Percentiles rank a stretch among this genome's conserved stretches.
phyloP scores from a whole-genome alignment of 805 yeast genomes.

The Candida nitratophila region DNA sequence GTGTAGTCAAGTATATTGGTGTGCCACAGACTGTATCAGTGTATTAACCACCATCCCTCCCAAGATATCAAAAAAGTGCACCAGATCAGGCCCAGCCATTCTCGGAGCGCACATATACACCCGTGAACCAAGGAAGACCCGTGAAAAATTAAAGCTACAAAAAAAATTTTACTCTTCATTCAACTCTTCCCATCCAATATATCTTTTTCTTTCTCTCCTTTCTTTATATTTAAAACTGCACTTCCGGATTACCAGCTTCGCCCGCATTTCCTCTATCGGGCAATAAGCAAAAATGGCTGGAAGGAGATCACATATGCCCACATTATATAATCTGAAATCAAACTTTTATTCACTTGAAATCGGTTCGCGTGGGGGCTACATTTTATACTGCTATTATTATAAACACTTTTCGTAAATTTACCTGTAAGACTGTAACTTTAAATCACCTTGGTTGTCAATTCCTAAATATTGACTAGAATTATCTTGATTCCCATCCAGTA shows the following conservation, averaged over 20 bases:
- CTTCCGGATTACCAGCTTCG: conserved; percentile 36
- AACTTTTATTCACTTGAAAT: conserved; percentile 1
- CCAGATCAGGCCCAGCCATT: not conserved
- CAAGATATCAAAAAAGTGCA: too few relatives aligned
- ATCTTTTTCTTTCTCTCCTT: conserved; percentile 5
- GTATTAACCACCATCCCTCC: too few relatives aligned
- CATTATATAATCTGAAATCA: conserved; percentile 3
- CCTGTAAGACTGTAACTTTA: too few relatives aligned
- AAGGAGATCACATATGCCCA: conserved; percentile 22
- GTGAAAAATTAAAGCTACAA: not conserved
- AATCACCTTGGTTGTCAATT: too few relatives aligned
- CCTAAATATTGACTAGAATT: too few relatives aligned
- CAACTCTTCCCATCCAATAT: conserved; percentile 1
- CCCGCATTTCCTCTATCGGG: conserved; percentile 24
- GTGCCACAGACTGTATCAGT: too few relatives aligned
- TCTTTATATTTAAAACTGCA: conserved; percentile 22
- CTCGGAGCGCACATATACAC: not conserved
- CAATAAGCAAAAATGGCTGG: conserved; percentile 33
- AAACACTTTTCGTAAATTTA: too few relatives aligned
- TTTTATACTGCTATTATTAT: too few relatives aligned
- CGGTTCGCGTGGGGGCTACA: conserved; percentile 10
- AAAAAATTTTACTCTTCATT: not conserved
- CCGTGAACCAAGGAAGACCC: not conserved
- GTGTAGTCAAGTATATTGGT: too few relatives aligned
- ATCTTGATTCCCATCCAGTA: too few relatives aligned